Evolutionary conservation across 768 basidiomycete species (phyloP), one percentile per base, ranked within the genome.

Genomic region (Cystofilobasidium macerans): DNA sequence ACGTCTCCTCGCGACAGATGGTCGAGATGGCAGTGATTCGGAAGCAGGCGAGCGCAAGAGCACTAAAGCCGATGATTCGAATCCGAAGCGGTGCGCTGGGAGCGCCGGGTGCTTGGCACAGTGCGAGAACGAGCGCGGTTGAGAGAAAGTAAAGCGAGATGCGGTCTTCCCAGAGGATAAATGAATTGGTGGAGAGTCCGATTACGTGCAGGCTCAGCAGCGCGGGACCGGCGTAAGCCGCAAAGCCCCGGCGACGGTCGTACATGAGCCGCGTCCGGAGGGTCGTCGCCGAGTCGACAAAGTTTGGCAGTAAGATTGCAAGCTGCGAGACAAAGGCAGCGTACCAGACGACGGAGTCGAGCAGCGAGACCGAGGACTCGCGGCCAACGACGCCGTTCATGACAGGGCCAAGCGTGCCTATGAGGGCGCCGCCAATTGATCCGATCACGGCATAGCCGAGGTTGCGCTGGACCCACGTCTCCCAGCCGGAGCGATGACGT

Each of bases 111-210:
- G 87, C 86, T 57, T 79, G 79, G 36, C 86, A 72, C 68, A 87
- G 77, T 66, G 77, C 78, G 42, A 90, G 36, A 83, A 86, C 42
- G 82, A 82, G 70, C 45, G 76, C 69, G 12, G 78, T 73, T 51
- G 85, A 73, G 67, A 85, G 78, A 62, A 98, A 81, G 80, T 85
- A 93, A 11, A 84, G 82, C 14, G 87, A 80, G 63, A 89, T 79
- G 36, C 82, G 82, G 74, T 97, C 93, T 81, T 99, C 95, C 91
- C 92, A 97, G 75, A 98, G 83, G n/a, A 88, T 89, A 79, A 89
- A 94, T 0, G 92, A 95, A 78, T 98, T 98, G 30, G 92, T 94
- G 20, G 86, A 82, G 76, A 94, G 94, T 9, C 86, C 79, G 4
- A 86, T 62, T 1, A 85, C 76, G 71, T 98, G 92, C 2, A 90